A percentile compares a stretch with the other conserved stretches of the same genome.
These are phyloP conservation scores for Mortierella sp. DNA, from an alignment of 371 early-diverging fungal species.

Conservation along the genomic window DNA sequence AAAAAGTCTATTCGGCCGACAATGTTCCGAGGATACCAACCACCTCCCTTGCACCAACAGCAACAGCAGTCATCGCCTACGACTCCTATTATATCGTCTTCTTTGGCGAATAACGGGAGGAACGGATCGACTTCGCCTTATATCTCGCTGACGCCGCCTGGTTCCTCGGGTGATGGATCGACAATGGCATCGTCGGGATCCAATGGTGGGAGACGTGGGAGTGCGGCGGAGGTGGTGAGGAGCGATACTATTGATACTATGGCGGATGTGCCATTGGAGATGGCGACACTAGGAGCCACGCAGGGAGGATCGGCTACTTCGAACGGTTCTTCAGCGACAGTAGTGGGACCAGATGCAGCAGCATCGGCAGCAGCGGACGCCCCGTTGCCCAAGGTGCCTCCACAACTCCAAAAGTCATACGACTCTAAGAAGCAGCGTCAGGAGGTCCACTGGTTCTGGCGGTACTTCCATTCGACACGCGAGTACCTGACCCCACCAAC, in stretches of 20 bases:
- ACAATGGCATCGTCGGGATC: not conserved
- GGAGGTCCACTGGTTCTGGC: slow-evolving; percentile 26
- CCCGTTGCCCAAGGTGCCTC: slow-evolving; percentile 40
- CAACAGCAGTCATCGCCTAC: not conserved
- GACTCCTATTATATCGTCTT: slow-evolving; percentile 4
- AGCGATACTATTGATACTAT: slow-evolving; percentile 11
- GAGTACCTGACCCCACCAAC: slow-evolving; percentile 60
- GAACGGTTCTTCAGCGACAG: not conserved
- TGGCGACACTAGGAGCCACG: not conserved
- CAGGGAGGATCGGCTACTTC: not conserved
- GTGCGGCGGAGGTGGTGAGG: not conserved
- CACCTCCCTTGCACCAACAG: slow-evolving; percentile 20
- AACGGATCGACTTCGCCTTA: slow-evolving; percentile 15
- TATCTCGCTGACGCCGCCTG: slow-evolving; percentile 25
- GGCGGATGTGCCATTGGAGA: slow-evolving; percentile 31
- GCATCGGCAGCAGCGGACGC: not conserved
- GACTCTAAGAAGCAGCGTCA: slow-evolving; percentile 12
- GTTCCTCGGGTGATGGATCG: not conserved
- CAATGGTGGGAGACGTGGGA: not conserved
- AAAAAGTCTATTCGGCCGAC: slow-evolving; percentile 24
- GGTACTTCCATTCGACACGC: slow-evolving; percentile 34
- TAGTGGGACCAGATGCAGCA: not conserved
- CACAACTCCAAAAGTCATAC: slow-evolving; percentile 31
- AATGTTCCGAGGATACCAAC: slow-evolving; percentile 29
- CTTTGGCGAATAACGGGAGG: not conserved